Conservation (phyloP, 257 asterid genomes). For the Solanum virginianum region DNA sequence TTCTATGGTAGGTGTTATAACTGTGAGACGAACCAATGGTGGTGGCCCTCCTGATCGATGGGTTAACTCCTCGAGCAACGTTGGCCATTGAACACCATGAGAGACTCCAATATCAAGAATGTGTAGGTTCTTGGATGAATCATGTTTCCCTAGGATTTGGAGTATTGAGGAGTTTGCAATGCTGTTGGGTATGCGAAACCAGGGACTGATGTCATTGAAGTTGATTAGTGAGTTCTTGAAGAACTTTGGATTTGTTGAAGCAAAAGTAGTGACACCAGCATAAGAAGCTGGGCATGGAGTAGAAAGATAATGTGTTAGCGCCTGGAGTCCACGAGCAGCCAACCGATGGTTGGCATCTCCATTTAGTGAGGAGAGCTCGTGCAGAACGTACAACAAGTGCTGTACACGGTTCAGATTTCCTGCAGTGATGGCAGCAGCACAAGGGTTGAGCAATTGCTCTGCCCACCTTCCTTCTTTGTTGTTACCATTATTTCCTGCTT, state of each 20-base stretch:
- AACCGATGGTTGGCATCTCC: conserved; percentile 83
- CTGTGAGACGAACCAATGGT: conserved; percentile 61
- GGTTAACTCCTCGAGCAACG: conserved; percentile 55
- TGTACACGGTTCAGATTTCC: conserved; percentile 53
- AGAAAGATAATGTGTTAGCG: conserved; percentile 46
- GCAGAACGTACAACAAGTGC: conserved; percentile 58
- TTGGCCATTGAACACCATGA: conserved; percentile 91
- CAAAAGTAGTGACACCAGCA: conserved; percentile 22
- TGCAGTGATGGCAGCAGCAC: conserved; percentile 64
- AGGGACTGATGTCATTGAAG: conserved; percentile 75
- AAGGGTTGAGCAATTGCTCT: conserved; percentile 77
- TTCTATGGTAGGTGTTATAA: conserved; percentile 24
- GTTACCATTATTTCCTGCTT: conserved; percentile 19
- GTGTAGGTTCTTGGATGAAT: conserved; percentile 38
- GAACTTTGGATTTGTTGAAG: conserved; percentile 41
- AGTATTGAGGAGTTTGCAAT: conserved; percentile 72
- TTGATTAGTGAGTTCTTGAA: conserved; percentile 49
- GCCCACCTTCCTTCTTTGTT: conserved; percentile 83
- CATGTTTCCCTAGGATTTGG: conserved; percentile 46
- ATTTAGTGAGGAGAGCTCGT: conserved; percentile 49
- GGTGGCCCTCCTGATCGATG: conserved; percentile 73
- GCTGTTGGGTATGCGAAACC: conserved; percentile 76
- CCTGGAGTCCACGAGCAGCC: conserved; percentile 63
- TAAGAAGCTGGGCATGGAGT: conserved; percentile 15
- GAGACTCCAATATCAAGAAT: conserved; percentile 81